Conservation (phyloP, 2,329 filamentous ascomycete species). For the Epichloe elymi region DNA sequence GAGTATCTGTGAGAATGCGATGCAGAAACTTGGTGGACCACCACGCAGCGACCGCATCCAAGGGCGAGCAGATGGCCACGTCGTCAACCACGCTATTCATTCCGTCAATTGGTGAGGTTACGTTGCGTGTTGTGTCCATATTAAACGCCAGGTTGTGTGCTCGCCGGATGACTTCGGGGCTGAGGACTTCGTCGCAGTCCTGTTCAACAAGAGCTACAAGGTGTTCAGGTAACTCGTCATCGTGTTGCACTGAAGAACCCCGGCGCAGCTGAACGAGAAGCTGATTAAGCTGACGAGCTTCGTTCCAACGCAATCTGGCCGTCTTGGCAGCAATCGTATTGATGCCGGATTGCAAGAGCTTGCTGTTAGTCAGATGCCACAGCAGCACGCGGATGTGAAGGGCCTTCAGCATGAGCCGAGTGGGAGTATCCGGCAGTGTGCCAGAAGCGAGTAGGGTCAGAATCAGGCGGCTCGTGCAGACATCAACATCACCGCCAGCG, state of each 20-base stretch:
- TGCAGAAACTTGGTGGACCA: slow-evolving; percentile 67
- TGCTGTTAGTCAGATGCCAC: slow-evolving; percentile 59
- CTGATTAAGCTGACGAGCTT: slow-evolving; percentile 54
- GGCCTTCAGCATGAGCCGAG: slow-evolving; percentile 79
- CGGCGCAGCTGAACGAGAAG: slow-evolving; percentile 29
- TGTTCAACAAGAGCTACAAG: slow-evolving; percentile 62
- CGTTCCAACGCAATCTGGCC: slow-evolving; percentile 67
- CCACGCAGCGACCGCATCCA: slow-evolving; percentile 88
- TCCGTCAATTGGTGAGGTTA: slow-evolving; percentile 49
- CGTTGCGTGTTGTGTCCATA: slow-evolving; percentile 55
- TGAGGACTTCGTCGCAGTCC: slow-evolving; percentile 72
- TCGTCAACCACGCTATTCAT: slow-evolving; percentile 81
- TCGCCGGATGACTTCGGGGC: slow-evolving; percentile 64
- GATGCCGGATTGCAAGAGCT: slow-evolving; percentile 49
- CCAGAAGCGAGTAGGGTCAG: slow-evolving; percentile 79
- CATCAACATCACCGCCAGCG: slow-evolving; percentile 77
- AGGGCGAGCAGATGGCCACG: slow-evolving; percentile 67
- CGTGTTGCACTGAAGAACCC: slow-evolving; percentile 31
- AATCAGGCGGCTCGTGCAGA: slow-evolving; percentile 75
- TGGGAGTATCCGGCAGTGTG: slow-evolving; percentile 72
- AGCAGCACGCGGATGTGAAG: slow-evolving; percentile 82
- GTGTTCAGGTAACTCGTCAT: slow-evolving; percentile 57
- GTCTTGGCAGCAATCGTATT: slow-evolving; percentile 60
- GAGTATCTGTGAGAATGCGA: slow-evolving; percentile 49
- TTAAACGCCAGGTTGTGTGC: slow-evolving; percentile 89